Percentiles rank a stretch among this genome's conserved stretches.
These are phyloP conservation scores for Phialophora tarda DNA, from an alignment of 2,329 filamentous ascomycete genomes.

Conservation along the genomic window DNA sequence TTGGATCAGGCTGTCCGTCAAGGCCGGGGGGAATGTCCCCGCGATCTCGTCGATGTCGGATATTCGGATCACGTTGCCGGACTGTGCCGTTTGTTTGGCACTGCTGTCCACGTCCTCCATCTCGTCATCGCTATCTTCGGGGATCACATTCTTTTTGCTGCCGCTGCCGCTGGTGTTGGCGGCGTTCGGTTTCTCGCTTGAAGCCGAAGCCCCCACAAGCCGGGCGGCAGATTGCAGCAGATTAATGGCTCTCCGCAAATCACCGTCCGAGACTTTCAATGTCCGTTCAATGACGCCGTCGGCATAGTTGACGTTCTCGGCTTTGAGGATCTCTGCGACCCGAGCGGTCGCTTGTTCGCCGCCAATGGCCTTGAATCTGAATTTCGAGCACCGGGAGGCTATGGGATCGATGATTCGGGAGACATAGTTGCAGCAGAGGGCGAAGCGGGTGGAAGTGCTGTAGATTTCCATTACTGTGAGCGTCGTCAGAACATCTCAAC, in stretches of 20 bases:
- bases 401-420: constrained; percentile 97
- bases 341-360: constrained; percentile 80
- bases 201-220: constrained; percentile 71
- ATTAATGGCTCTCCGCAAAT: constrained; percentile 94
- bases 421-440: constrained; percentile 97
- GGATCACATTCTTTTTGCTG: constrained; percentile 50
- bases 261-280: constrained; percentile 87
- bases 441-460: constrained; percentile 94
- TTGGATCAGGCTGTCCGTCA: constrained; percentile 70
- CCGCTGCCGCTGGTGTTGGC: constrained; percentile 34
- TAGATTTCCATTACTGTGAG: constrained; percentile 94
- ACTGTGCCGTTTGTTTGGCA: constrained; percentile 44
- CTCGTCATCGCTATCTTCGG: constrained; percentile 63
- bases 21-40: constrained; percentile 81
- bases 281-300: constrained; percentile 81
- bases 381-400: constrained; percentile 92
- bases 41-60: constrained; percentile 91
- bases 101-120: constrained; percentile 59
- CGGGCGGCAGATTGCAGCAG: constrained; percentile 93
- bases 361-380: constrained; percentile 94
- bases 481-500: neutral
- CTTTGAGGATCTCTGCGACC: constrained; percentile 78
- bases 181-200: constrained; percentile 40
- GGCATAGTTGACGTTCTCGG: constrained; percentile 77
- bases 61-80: constrained; percentile 65